A percentile compares a stretch with the other conserved stretches of the same genome.
These are phyloP conservation scores for Hypoxylon sp. DNA, from an alignment of 2,329 filamentous ascomycete genomes.

Conservation along the genomic window DNA sequence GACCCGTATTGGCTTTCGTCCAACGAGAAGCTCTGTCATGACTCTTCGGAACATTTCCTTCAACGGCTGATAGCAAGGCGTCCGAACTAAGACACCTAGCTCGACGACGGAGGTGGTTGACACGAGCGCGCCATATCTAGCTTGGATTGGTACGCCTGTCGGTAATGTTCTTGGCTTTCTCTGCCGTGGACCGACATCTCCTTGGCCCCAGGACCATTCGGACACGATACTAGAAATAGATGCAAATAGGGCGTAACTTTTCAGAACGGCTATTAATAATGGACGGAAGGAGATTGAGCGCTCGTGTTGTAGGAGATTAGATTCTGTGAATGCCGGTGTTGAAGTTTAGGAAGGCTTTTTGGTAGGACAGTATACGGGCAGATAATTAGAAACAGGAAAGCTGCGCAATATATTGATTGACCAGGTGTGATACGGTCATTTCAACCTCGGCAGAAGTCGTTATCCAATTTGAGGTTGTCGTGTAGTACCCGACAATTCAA, in stretches of 20 bases:
- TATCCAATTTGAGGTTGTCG: slow-evolving; percentile 25
- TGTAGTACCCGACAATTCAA: slow-evolving; percentile 31
- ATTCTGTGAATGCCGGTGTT: slow-evolving; percentile 3
- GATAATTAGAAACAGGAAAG: slow-evolving; percentile 27
- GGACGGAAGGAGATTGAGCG: slow-evolving; percentile 20
- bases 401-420: slow-evolving; percentile 28
- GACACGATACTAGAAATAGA: slow-evolving; percentile 34
- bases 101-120: slow-evolving; percentile 33
- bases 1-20: slow-evolving; percentile 38
- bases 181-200: slow-evolving; percentile 14
- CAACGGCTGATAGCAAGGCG: slow-evolving; percentile 42
- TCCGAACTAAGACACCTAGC: slow-evolving; percentile 33
- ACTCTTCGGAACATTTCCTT: slow-evolving; percentile 38
- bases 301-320: slow-evolving; percentile 27
- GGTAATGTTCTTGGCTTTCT: slow-evolving; percentile 8
- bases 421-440: slow-evolving; percentile 26
- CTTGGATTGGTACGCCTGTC: slow-evolving; percentile 12
- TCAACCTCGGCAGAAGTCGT: slow-evolving; percentile 24
- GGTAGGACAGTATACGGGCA: slow-evolving; percentile 9
- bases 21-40: slow-evolving; percentile 39
- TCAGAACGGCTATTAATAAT: slow-evolving; percentile 13
- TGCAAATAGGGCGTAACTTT: slow-evolving; percentile 17
- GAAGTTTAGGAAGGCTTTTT: slow-evolving; percentile 1
- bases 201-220: slow-evolving; percentile 13
- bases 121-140: slow-evolving; percentile 36